Percentiles rank a stretch among this genome's conserved stretches.
phyloP scores from a whole-genome alignment of 208 protist species.

The Acanthamoeba healyi region DNA sequence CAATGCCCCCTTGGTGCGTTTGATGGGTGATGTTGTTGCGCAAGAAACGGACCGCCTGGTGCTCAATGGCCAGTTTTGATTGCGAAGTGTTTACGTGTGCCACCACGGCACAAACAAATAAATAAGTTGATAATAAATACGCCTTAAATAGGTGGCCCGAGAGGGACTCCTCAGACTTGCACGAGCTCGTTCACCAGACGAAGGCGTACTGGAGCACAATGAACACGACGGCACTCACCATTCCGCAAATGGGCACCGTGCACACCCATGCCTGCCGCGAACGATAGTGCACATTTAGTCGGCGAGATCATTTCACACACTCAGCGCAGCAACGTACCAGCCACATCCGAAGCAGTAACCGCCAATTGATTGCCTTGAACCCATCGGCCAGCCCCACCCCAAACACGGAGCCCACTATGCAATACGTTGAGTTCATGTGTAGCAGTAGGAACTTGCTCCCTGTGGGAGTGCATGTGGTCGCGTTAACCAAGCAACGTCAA shows the following conservation, averaged over 20 bases:
- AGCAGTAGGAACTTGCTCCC: slow-evolving; percentile 38
- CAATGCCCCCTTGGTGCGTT: not conserved
- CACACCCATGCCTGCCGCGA: slow-evolving; percentile 6
- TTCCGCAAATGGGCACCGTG: slow-evolving; percentile 18
- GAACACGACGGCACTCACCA: slow-evolving; percentile 42
- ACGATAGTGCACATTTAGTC: not conserved
- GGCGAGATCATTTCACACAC: too few relatives aligned
- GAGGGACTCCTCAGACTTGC: too few relatives aligned
- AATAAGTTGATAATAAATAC: too few relatives aligned
- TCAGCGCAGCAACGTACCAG: not conserved
- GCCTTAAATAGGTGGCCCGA: too few relatives aligned
- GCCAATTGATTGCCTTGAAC: slow-evolving; percentile 12
- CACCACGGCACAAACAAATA: too few relatives aligned
- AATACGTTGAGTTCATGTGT: slow-evolving; percentile 60
- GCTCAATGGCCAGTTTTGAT: not conserved
- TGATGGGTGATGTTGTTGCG: not conserved
- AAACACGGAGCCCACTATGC: slow-evolving; percentile 25
- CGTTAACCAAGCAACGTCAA: not conserved
- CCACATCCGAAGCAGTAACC: slow-evolving; percentile 23
- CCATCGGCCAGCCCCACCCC: slow-evolving; percentile 10
- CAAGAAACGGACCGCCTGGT: not conserved
- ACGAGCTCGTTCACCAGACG: not conserved
- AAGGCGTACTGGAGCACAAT: slow-evolving; percentile 4
- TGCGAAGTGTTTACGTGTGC: not conserved
- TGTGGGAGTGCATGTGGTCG: not conserved